Evolutionary conservation across 2,329 filamentous ascomycete species (phyloP).

Genomic region (Penicillium palitans): DNA sequence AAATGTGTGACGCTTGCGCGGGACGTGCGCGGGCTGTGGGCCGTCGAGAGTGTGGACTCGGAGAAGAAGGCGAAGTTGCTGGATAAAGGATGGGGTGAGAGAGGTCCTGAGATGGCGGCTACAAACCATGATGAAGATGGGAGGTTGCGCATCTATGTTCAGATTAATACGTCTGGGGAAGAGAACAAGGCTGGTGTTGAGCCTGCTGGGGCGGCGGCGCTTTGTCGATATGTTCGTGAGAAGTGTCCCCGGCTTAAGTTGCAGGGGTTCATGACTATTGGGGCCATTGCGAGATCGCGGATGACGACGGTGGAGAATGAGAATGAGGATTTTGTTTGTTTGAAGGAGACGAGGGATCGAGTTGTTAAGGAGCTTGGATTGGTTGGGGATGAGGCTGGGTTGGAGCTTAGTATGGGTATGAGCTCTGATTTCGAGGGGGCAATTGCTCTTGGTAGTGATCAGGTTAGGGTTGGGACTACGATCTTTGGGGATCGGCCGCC

Average conservation of each 20-base stretch:
- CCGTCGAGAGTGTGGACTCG: conserved; percentile 86
- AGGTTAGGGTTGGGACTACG: conserved; percentile 89
- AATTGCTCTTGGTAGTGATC: conserved; percentile 76
- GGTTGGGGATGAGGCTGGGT: conserved; percentile 46
- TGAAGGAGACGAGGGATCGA: conserved; percentile 69
- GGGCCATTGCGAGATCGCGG: conserved; percentile 82
- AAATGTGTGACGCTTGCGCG: conserved; percentile 85
- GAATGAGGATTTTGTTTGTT: conserved; percentile 81
- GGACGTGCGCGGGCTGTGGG: conserved; percentile 84
- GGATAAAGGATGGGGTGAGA: conserved; percentile 69
- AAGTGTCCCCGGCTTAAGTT: conserved; percentile 73
- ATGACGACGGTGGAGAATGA: conserved; percentile 72
- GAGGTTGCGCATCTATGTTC: conserved; percentile 74
- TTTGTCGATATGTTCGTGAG: conserved; percentile 70
- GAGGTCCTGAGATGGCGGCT: conserved; percentile 39
- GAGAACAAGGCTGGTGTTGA: conserved; percentile 78
- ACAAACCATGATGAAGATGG: conserved; percentile 29
- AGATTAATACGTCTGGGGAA: conserved; percentile 94
- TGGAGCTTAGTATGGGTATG: conserved; percentile 99
- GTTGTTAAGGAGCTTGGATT: conserved; percentile 64
- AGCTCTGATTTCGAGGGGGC: conserved; percentile 93
- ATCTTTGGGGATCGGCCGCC: conserved; percentile 85
- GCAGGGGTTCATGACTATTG: conserved; percentile 93
- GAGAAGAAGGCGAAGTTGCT: conserved; percentile 83
- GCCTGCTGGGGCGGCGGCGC: conserved; percentile 60